phyloP scores from a whole-genome alignment of 1,284 basidiomycete genomes.

The Trichosporon faecale region DNA sequence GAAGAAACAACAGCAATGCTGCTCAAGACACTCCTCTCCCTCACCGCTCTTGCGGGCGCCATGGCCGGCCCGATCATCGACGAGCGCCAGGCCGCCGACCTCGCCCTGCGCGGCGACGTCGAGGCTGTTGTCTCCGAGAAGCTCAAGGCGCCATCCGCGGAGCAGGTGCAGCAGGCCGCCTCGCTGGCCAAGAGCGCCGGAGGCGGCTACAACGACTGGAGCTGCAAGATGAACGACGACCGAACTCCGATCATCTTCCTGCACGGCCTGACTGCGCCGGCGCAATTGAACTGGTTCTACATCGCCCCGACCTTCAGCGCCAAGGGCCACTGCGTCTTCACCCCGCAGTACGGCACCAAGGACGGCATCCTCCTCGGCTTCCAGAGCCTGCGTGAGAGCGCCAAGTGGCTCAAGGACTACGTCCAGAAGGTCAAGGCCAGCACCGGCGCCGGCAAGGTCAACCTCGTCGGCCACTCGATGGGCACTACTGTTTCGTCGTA shows the following conservation, averaged over 20 bases:
- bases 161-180: neutral
- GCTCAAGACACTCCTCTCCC: neutral
- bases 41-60: neutral
- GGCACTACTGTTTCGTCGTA: slow-evolving; percentile 7
- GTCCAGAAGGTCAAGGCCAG: slow-evolving; percentile 9
- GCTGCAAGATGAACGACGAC: neutral
- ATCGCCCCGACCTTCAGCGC: neutral
- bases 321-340: slow-evolving; percentile 20
- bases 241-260: slow-evolving; percentile 10
- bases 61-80: neutral
- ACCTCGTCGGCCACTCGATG: slow-evolving; percentile 16
- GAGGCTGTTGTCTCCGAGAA: neutral
- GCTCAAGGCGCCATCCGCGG: neutral
- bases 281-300: neutral
- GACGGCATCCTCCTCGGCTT: slow-evolving; percentile 14
- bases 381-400: slow-evolving; percentile 8
- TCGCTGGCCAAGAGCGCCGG: neutral
- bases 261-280: neutral
- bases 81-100: neutral
- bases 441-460: slow-evolving; percentile 21
- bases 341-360: slow-evolving; percentile 20
- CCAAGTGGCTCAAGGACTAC: slow-evolving; percentile 13
- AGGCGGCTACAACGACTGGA: slow-evolving; percentile 13
- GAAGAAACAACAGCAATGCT: neutral
- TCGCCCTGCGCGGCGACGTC: neutral